Evolutionary conservation across 495 filamentous ascomycete genomes (phyloP).

Genomic region (Letharia columbiana): DNA sequence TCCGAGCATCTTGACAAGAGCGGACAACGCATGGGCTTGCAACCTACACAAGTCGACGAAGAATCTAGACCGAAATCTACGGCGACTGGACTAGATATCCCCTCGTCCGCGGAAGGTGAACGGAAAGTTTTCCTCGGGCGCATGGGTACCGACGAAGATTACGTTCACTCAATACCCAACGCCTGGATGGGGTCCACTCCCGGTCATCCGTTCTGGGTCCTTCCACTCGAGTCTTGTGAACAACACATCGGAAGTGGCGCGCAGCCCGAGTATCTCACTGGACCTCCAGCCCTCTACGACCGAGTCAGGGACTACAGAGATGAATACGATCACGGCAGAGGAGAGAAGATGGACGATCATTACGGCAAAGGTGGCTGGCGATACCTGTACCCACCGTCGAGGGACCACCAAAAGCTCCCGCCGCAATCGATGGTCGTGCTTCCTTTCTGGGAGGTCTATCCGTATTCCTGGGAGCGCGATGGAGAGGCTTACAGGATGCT

Average conservation of each 20-base stretch:
- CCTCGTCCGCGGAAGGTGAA: neutral
- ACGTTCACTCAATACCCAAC: conserved; percentile 23
- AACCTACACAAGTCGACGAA: neutral
- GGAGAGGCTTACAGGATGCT: conserved; percentile 12
- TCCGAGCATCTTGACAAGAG: neutral
- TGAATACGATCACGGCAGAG: conserved; percentile 7
- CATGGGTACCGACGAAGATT: conserved; percentile 23
- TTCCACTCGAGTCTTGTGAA: conserved; percentile 16
- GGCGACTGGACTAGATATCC: neutral
- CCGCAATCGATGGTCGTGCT: conserved; percentile 18
- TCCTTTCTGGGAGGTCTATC: conserved; percentile 23
- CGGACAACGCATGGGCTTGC: neutral
- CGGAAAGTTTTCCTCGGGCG: conserved; percentile 24
- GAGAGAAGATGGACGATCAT: conserved; percentile 15
- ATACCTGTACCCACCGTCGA: conserved; percentile 6
- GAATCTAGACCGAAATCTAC: conserved; percentile 3
- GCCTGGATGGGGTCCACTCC: conserved; percentile 27
- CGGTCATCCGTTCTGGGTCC: conserved; percentile 25
- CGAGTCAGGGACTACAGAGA: conserved; percentile 14
- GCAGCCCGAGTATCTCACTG: conserved; percentile 17
- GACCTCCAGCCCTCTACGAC: conserved; percentile 16
- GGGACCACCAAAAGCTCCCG: neutral
- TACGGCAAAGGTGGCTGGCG: conserved; percentile 15
- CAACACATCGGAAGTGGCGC: neutral
- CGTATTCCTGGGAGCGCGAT: conserved; percentile 23